Conservation (phyloP, 2,329 filamentous ascomycete species). For the Ceratocystis colombiana region DNA sequence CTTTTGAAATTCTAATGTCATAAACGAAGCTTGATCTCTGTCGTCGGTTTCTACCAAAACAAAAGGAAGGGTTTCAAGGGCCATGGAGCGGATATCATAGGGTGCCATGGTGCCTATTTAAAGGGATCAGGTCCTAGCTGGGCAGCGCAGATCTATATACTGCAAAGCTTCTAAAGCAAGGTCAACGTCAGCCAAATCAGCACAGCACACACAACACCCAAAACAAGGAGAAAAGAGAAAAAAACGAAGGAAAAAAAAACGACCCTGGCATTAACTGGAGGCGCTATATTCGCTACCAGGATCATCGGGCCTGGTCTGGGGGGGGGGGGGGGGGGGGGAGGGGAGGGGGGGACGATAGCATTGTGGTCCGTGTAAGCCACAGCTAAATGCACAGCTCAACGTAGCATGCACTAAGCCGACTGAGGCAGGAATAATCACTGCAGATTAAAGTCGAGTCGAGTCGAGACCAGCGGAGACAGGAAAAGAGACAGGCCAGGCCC, state of each 20-base stretch:
- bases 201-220: neutral
- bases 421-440: constrained; percentile 13
- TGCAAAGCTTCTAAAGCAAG: constrained; percentile 18
- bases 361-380: constrained; percentile 23
- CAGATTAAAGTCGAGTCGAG: constrained; percentile 10
- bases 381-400: constrained; percentile 16
- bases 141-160: constrained; percentile 24
- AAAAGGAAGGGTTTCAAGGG: constrained; percentile 24
- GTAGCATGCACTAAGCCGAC: constrained; percentile 15
- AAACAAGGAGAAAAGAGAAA: constrained; percentile 1
- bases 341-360: neutral
- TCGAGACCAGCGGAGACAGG: neutral
- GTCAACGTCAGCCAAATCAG: constrained; percentile 24
- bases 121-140: constrained; percentile 20
- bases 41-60: constrained; percentile 22
- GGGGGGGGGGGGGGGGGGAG: neutral
- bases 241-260: constrained; percentile 17
- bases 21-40: neutral
- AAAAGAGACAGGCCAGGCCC: constrained; percentile 8
- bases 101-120: constrained; percentile 23
- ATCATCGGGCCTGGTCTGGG: constrained; percentile 22
- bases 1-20: constrained; percentile 18
- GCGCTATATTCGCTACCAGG: constrained; percentile 23
- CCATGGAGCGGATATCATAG: constrained; percentile 23
- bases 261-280: constrained; percentile 16